Evolutionary conservation across 768 basidiomycete species (phyloP), one percentile per base, ranked within the genome.

Genomic region (Pulveroboletus sp.): DNA sequence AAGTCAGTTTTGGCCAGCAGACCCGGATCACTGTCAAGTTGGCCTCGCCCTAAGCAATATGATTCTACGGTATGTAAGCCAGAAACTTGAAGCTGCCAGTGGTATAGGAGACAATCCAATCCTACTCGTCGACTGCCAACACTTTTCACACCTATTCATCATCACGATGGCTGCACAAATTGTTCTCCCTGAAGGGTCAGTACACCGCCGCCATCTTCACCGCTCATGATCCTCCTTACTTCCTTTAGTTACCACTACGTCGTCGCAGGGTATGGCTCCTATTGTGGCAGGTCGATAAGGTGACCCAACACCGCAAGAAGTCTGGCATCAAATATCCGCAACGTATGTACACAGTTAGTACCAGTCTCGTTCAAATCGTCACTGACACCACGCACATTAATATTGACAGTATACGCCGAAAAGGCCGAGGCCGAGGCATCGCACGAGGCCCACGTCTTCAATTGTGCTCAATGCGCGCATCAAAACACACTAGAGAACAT

Each of bases 401-500:
- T 9, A 29, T 29, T 11, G 9, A 29, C 41, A 65, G 65, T 65
- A 24, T 72, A 72, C 47, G 71, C 71, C 11, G 71, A 72, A 19
- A 68, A 68, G 36, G 59, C 63, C 1, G 67, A 70, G 34, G 63
- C 59, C 2, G 57, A 50, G 13, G 51, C 57, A 6, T 67, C 66
- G 17, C 46, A 37, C 9, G 62, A 59, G 0, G 71, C 71, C 0
- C 35, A 59, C 7, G 50, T 51, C 23, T 70, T 69, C 58, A 70
- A 70, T 48, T 70, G 69, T 42, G 64, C 53, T 21, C 69, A 70
- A 31, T 64, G 69, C 58, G 64, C 67, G 4, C 67, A 69, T 50
- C 66, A 67, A 48, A 67, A 68, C 47, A 80, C 81, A 0, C 68
- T 83, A 9, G 81, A 82, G 55, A 36, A 47, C 14, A 40, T 58